phyloP scores from a whole-genome alignment of 2,329 filamentous ascomycete genomes.

The Penicillium psychrosexuale region DNA sequence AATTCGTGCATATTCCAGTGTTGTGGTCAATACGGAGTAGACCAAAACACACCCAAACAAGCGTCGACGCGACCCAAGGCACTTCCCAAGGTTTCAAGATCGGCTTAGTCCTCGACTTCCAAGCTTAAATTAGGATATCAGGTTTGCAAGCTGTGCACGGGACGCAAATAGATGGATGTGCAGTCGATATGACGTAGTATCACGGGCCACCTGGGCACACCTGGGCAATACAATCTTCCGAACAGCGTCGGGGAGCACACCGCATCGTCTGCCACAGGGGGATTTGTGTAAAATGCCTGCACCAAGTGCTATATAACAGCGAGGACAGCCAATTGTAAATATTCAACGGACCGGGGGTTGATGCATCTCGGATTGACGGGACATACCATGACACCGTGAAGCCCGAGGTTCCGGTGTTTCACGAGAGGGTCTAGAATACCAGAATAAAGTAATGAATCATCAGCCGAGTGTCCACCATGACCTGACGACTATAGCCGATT shows the following conservation, averaged over 20 bases:
- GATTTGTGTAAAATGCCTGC: background rate
- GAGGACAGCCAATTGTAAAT: background rate
- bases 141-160: constrained; percentile 6
- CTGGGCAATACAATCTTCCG: background rate
- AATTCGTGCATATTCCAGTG: background rate
- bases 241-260: background rate
- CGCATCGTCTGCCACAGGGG: background rate
- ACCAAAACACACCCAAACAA: background rate
- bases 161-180: background rate
- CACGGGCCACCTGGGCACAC: constrained; percentile 12
- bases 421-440: constrained; percentile 15
- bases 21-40: background rate
- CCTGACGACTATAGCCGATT: constrained; percentile 10
- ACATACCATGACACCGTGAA: background rate
- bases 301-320: background rate
- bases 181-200: constrained; percentile 18
- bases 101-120: background rate
- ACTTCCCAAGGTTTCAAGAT: background rate
- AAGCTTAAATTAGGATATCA: background rate
- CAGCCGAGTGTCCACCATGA: constrained; percentile 7
- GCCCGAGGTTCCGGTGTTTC: constrained; percentile 7
- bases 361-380: constrained; percentile 2
- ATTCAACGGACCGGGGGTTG: background rate
- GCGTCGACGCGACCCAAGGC: background rate
- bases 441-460: constrained; percentile 14